Evolutionary conservation across 345 rosid species (phyloP), one percentile per base, ranked within the genome.

Genomic region (Aquilaria sinensis): DNA sequence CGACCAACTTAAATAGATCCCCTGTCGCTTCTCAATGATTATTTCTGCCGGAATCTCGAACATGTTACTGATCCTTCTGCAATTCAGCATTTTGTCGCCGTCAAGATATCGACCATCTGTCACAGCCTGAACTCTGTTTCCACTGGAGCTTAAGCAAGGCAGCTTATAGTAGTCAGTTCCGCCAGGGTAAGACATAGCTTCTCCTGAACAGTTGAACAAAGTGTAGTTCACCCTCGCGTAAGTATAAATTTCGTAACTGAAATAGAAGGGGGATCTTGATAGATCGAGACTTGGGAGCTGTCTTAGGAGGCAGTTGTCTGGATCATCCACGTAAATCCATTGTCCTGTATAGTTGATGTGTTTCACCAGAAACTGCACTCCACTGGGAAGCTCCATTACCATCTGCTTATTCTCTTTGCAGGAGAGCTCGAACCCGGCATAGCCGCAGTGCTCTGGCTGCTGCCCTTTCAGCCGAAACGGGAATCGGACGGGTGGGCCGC

Each of bases 381-480:
- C 23, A 12, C 33, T 55, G 34, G 69, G 63, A 5, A 66, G 37
- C n/a, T 57, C 31, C 37, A 66, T 48, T 47, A 50, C 0, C 23
- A 55, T 66, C 29, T 66, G 43, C 2, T 57, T 57, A 12, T 37
- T 32, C 49, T 66, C 62, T 2, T 56, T 46, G 57, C 69, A 66
- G 43, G 57, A 57, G 3, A 66, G 62, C 29, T 49, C 56, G 15
- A 66, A 66, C 37, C 69, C 56, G 53, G 56, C 33, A 16, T 62
- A 66, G 16, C 69, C 57, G 46, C 69, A 57, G 56, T 33, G 54
- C 11, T 46, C 50, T 4, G 69, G 50, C n/a, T 66, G 69, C 10
- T 5, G 54, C n/a, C 11, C 51, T 57, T 66, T 12, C 34, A 66
- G 45, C 12, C 56, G 34, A 55, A 65, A 65, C 0, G 69, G 69